These are phyloP conservation scores for Rubia peregrina DNA, from an alignment of 305 asterid genomes.

Conservation along the genomic window DNA sequence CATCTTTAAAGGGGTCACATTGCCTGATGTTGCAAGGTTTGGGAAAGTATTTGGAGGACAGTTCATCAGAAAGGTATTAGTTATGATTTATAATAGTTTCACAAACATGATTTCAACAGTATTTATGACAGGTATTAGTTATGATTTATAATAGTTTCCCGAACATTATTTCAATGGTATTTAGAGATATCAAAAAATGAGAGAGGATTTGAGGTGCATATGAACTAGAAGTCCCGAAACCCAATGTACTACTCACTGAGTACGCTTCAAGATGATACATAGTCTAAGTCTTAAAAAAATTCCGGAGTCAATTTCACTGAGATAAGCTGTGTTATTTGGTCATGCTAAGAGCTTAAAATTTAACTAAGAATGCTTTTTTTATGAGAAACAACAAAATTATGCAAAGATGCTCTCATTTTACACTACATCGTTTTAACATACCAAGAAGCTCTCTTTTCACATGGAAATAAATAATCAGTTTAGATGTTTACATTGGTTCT, in stretches of 20 bases:
- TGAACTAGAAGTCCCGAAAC: conserved; percentile 1
- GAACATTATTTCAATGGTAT: not conserved
- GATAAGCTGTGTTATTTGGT: not conserved
- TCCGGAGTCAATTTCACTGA: not conserved
- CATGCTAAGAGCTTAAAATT: not conserved
- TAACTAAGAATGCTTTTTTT: not conserved
- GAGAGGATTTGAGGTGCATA: not conserved
- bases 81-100: not conserved
- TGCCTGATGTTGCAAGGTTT: conserved; percentile 83
- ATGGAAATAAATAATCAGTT: not conserved
- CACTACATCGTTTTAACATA: not conserved
- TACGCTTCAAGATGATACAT: not conserved
- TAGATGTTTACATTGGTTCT: not conserved
- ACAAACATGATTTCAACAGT: too few relatives aligned
- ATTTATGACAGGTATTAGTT: too few relatives aligned
- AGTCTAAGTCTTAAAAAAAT: not conserved
- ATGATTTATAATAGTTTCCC: too few relatives aligned
- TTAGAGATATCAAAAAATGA: not conserved
- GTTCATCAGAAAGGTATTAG: conserved; percentile 84
- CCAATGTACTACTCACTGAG: not conserved
- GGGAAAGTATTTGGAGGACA: conserved; percentile 96
- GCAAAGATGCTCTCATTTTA: not conserved
- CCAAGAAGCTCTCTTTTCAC: not conserved
- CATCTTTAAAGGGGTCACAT: conserved; percentile 71
- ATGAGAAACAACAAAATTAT: not conserved